phyloP scores from a whole-genome alignment of 78 protist genomes.

The Bodo saltans region DNA sequence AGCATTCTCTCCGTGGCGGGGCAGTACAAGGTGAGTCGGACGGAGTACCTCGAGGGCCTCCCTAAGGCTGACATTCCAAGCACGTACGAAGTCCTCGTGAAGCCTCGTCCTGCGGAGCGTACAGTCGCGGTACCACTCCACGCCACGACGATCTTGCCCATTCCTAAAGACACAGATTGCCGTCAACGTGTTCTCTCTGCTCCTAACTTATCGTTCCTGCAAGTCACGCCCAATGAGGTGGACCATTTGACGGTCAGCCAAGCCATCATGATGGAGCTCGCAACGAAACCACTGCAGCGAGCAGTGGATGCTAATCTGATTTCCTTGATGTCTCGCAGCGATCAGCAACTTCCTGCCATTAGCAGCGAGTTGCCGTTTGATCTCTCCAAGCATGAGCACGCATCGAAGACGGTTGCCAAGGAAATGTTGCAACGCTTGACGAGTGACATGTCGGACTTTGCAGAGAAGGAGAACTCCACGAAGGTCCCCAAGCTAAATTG shows the following conservation, averaged over 20 bases:
- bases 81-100: neutral
- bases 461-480: neutral
- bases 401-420: slow-evolving; percentile 6
- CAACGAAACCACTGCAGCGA: neutral
- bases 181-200: neutral
- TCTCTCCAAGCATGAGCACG: slow-evolving; percentile 23
- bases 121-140: neutral
- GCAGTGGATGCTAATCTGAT: neutral
- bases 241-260: too few relatives aligned
- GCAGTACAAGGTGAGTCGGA: neutral
- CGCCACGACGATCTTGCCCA: neutral
- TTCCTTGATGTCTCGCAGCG: neutral
- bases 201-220: neutral
- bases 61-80: neutral
- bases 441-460: slow-evolving; percentile 1
- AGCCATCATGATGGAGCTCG: neutral
- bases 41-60: neutral
- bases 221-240: neutral
- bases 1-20: neutral
- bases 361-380: slow-evolving; percentile 30
- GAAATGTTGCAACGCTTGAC: slow-evolving; percentile 16
- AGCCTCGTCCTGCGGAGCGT: neutral
- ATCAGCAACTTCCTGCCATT: neutral
- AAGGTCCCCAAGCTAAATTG: neutral
- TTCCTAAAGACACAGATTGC: neutral